A percentile compares a stretch with the other conserved stretches of the same genome.
These are phyloP conservation scores for Flagelloscypha sp. DNA, from an alignment of 768 basidiomycete species.

Conservation along the genomic window DNA sequence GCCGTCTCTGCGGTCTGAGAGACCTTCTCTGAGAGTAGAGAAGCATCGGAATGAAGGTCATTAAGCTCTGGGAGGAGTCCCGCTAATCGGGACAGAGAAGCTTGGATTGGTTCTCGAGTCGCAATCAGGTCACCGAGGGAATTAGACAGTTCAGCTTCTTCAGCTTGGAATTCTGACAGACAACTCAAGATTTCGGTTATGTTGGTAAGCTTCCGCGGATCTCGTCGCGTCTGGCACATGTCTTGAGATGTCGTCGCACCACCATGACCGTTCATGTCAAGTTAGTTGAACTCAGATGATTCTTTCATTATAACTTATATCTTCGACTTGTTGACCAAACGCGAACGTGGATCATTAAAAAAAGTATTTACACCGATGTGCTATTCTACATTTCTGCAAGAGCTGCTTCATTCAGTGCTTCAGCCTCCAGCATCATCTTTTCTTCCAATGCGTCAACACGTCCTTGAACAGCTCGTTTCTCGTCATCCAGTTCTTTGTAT, in stretches of 20 bases:
- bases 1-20: conserved; percentile 70
- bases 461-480: conserved; percentile 51
- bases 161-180: conserved; percentile 65
- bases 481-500: conserved; percentile 76
- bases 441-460: conserved; percentile 70
- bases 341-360: background rate
- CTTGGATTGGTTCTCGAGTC: conserved; percentile 54
- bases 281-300: background rate
- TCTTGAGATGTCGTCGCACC: background rate
- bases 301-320: background rate
- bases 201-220: conserved; percentile 40
- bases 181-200: conserved; percentile 67
- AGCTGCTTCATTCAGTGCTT: conserved; percentile 70
- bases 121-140: conserved; percentile 66
- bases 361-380: background rate
- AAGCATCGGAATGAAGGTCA: conserved; percentile 50
- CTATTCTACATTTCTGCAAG: conserved; percentile 57
- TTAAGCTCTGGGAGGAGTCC: conserved; percentile 56
- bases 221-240: conserved; percentile 2
- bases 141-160: conserved; percentile 69
- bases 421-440: conserved; percentile 77
- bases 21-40: conserved; percentile 47
- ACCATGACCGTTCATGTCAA: background rate
- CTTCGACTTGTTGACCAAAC: no score
- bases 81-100: conserved; percentile 54